Evolutionary conservation across 2,329 filamentous ascomycete genomes (phyloP).

Genomic region (Aspergillus calidoustus): DNA sequence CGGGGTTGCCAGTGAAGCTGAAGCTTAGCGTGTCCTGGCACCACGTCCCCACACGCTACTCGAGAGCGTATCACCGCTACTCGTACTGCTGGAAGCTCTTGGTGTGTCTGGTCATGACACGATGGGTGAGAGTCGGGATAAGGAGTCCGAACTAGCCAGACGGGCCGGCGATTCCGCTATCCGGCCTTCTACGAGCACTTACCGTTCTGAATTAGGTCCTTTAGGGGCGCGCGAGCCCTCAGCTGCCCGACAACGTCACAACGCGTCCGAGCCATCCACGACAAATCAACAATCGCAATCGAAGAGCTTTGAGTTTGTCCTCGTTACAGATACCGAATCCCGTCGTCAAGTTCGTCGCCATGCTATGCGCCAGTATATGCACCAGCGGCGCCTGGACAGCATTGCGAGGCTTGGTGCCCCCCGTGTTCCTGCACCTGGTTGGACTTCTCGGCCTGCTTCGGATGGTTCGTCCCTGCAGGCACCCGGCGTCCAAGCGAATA

Average conservation of each 20-base stretch:
- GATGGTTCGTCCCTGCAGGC: slow-evolving; percentile 14
- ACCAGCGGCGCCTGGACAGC: slow-evolving; percentile 37
- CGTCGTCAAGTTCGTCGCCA: slow-evolving; percentile 40
- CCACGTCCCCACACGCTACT: slow-evolving; percentile 6
- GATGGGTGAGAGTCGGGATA: slow-evolving; percentile 34
- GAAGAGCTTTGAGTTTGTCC: slow-evolving; percentile 38
- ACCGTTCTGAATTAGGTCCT: slow-evolving; percentile 1
- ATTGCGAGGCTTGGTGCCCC: slow-evolving; percentile 38
- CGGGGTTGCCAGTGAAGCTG: slow-evolving; percentile 9
- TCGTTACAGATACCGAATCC: slow-evolving; percentile 39
- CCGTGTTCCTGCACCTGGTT: slow-evolving; percentile 31
- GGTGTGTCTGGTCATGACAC: slow-evolving; percentile 31
- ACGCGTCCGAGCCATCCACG: slow-evolving; percentile 15
- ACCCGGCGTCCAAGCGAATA: slow-evolving; percentile 11
- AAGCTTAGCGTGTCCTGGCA: slow-evolving; percentile 16
- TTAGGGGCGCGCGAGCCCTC: slow-evolving; percentile 13
- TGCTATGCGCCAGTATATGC: slow-evolving; percentile 44
- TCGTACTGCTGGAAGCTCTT: neutral
- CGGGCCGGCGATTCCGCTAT: slow-evolving; percentile 10
- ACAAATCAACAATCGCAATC: slow-evolving; percentile 20
- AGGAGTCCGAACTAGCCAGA: slow-evolving; percentile 16
- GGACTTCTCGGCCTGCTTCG: slow-evolving; percentile 24
- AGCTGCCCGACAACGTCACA: neutral
- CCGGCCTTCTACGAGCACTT: neutral
- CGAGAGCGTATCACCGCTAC: neutral